Base-by-base conservation (phyloP, 2,329 filamentous ascomycete genomes). In the Aureobasidium pullulans region DNA sequence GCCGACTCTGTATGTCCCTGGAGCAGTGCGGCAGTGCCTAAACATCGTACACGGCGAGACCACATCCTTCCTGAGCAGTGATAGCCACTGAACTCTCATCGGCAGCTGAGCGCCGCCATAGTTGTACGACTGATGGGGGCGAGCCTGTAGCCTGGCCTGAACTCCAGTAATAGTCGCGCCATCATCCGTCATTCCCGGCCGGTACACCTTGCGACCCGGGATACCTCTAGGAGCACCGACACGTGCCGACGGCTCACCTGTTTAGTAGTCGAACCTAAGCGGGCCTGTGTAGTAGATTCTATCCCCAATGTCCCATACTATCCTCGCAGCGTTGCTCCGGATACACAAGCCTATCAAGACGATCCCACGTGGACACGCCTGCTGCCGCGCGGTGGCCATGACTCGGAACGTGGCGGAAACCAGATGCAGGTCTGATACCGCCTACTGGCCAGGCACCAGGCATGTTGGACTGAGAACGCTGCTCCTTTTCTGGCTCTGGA, bases 251-350 rank as follows among this genome's bases (percentile, higher is more conserved):
- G 31, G 40, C 29, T 46, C 29, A 16, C 16, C 37, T 19, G 52
- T n/a, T n/a, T 16, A 40, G 8, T 15, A 56, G 6, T 31, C 52
- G 19, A 46, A 56, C 15, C 46, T 29, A 23, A 40, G 52, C 10
- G 39, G 52, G 0, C 52, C 52, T 29, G 39, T 29, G 52, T 56
- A 56, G 6, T 39, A 56, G 52, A 56, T 46, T 44, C 40, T 56
- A 56, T 56, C 52, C n/a, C n/a, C n/a, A n/a, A n/a, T n/a, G n/a
- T n/a, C 28, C 40, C 52, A 6, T 56, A 56, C 28, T 29, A 39
- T 46, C 29, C 40, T 15, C 31, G n/a, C 44, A n/a, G 8, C 9
- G 36, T 6, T 23, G 29, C 9, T 23, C 23, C 13, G 52, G 52
- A 29, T 56, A 56, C 52, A 56, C 29, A 6, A 40, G 52, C 19